Base-by-base conservation (phyloP, 768 basidiomycete species). In the Mycena filopes region DNA sequence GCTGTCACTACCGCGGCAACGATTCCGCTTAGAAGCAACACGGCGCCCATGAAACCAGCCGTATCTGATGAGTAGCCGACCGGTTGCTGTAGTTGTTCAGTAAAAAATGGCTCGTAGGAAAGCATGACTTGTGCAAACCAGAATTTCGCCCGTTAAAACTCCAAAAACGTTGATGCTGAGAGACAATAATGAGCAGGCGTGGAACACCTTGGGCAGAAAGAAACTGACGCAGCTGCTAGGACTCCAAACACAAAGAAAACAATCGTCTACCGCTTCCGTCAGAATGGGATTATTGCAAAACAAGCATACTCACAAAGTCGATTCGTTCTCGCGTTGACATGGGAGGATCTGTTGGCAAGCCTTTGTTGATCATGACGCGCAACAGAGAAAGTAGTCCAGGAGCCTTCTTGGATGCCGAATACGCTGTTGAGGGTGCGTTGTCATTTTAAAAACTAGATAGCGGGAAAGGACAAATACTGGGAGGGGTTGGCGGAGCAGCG, bases 11-110 rank as follows among this genome's bases (percentile, higher is more conserved):
- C 78, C 0, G 94, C 89, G 12, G 87, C 84, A 2, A 92, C 75
- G 62, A 95, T 85, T 23, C 94, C 94, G 0, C 89, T 81, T 38
- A 94, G 77, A 16, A 94, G 83, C 38, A 94, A 75, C 36, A 83
- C 82, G 12, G 86, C 86, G 40, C 92, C 90, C 78, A 95, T 78
- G 40, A 93, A 80, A 9, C 93, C 93, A 36, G 88, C 82, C n/a
- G 77, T 81, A 61, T 86, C 83, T 28, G 84, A 78, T 0, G 87
- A 85, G 75, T 95, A 95, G 4, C 93, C 93, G 31, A 82, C 81
- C 20, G 94, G 94, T 77, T 85, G 76, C 93, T 93, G 73, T 31
- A 45, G 15, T 13, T 21, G 5, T 20, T 47, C 48, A 29, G 63
- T 48, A 11, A 23, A n/a, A 11, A 43, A 57, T 21, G 63, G 25